phyloP scores from a whole-genome alignment of 768 basidiomycete species.

The Termitomyces sp. region DNA sequence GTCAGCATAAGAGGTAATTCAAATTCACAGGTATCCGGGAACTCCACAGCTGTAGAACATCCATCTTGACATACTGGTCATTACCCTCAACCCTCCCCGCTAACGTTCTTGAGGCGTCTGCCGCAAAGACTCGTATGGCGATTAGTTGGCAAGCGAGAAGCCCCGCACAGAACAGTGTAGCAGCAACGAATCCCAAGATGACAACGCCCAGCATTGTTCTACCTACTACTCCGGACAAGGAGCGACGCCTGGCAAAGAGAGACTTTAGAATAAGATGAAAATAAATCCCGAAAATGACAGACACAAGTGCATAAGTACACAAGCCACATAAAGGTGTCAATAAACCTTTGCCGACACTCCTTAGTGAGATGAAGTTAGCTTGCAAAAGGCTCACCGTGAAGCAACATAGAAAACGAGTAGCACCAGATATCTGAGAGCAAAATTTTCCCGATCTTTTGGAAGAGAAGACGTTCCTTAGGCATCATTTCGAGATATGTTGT shows the following conservation, averaged over 20 bases:
- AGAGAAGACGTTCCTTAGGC: neutral
- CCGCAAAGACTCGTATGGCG: neutral
- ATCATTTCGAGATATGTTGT: neutral
- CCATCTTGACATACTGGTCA: neutral
- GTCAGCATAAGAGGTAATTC: neutral
- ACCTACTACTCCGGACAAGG: neutral
- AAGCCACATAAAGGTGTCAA: neutral
- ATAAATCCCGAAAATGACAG: neutral
- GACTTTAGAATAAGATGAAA: neutral
- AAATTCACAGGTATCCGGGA: neutral
- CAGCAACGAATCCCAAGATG: neutral
- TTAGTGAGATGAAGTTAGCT: neutral
- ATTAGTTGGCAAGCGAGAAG: neutral
- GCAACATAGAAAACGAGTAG: neutral
- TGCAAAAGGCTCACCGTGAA: neutral
- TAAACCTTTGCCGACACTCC: neutral
- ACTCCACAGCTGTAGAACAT: neutral
- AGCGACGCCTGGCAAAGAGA: neutral
- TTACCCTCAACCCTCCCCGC: neutral
- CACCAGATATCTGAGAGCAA: neutral
- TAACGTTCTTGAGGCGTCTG: neutral
- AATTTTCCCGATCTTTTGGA: neutral
- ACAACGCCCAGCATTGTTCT: neutral
- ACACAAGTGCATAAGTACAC: neutral
- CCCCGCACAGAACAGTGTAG: neutral